Evolutionary conservation across 805 yeast genomes (phyloP).

Genomic region (Sugiyamaella smithiae): DNA sequence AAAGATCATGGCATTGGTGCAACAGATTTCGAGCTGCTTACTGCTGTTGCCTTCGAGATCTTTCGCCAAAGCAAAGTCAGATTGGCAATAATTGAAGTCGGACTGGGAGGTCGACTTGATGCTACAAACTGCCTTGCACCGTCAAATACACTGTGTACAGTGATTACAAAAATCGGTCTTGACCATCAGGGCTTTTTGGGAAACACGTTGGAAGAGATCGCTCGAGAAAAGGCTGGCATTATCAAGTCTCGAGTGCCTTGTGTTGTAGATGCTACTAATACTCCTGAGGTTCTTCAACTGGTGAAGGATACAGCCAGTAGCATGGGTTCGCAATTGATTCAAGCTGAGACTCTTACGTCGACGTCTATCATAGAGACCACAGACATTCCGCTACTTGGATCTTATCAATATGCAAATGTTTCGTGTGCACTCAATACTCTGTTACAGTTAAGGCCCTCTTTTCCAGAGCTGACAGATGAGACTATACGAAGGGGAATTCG

Average conservation of each 20-base stretch:
- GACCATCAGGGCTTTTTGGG: slow-evolving; percentile 86
- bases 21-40: slow-evolving; percentile 82
- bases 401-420: slow-evolving; percentile 68
- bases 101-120: slow-evolving; percentile 86
- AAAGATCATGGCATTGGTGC: slow-evolving; percentile 50
- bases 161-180: slow-evolving; percentile 77
- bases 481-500: slow-evolving; percentile 51
- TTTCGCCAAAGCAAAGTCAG: slow-evolving; percentile 60
- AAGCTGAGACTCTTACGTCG: slow-evolving; percentile 13
- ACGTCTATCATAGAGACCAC: slow-evolving; percentile 7
- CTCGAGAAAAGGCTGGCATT: slow-evolving; percentile 83
- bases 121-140: slow-evolving; percentile 68
- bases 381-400: slow-evolving; percentile 62
- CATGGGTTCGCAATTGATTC: slow-evolving; percentile 32
- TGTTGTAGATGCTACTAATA: slow-evolving; percentile 71
- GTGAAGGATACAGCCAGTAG: slow-evolving; percentile 40
- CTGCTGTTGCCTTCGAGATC: slow-evolving; percentile 80
- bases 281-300: slow-evolving; percentile 46
- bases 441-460: slow-evolving; percentile 35
- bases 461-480: slow-evolving; percentile 34
- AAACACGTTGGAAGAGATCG: slow-evolving; percentile 58
- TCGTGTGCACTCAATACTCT: slow-evolving; percentile 62
- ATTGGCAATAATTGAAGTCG: slow-evolving; percentile 87
- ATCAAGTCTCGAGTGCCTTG: slow-evolving; percentile 59
- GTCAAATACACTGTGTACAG: slow-evolving; percentile 56